Evolutionary conservation across 768 basidiomycete genomes (phyloP).

Genomic region (Mycena sanguinolenta): DNA sequence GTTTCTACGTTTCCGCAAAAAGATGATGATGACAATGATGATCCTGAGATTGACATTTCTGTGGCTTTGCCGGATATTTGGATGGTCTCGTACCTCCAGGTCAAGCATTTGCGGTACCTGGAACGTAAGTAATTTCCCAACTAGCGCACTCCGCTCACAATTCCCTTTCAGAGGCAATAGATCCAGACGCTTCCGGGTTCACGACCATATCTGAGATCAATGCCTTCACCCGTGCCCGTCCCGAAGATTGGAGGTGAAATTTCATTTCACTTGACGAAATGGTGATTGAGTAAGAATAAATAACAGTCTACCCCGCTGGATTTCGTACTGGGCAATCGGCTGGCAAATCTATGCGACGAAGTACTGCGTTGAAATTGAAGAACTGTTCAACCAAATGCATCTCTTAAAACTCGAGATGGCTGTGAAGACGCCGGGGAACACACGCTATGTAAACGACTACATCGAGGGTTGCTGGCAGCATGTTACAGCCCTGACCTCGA

Average conservation of each 20-base stretch:
- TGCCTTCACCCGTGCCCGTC: conserved; percentile 15
- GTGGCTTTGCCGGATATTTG: conserved; percentile 2
- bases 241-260: conserved; percentile 22
- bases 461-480: conserved; percentile 18
- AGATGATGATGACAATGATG: conserved; percentile 41
- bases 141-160: background rate
- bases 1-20: conserved; percentile 16
- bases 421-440: conserved; percentile 29
- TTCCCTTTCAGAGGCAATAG: conserved; percentile 7
- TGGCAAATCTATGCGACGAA: conserved; percentile 26
- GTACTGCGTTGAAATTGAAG: conserved; percentile 26
- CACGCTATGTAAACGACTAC: conserved; percentile 33
- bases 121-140: background rate
- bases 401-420: conserved; percentile 6
- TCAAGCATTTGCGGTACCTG: conserved; percentile 21
- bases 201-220: conserved; percentile 30
- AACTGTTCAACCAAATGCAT: conserved; percentile 19
- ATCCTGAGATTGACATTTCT: conserved; percentile 11
- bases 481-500: conserved; percentile 6
- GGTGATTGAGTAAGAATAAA: background rate
- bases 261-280: background rate
- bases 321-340: conserved; percentile 25
- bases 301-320: conserved; percentile 17
- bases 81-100: conserved; percentile 12
- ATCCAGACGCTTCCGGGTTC: conserved; percentile 24